phyloP scores from a whole-genome alignment of 768 basidiomycete species.

The Dioszegia aurantiaca region DNA sequence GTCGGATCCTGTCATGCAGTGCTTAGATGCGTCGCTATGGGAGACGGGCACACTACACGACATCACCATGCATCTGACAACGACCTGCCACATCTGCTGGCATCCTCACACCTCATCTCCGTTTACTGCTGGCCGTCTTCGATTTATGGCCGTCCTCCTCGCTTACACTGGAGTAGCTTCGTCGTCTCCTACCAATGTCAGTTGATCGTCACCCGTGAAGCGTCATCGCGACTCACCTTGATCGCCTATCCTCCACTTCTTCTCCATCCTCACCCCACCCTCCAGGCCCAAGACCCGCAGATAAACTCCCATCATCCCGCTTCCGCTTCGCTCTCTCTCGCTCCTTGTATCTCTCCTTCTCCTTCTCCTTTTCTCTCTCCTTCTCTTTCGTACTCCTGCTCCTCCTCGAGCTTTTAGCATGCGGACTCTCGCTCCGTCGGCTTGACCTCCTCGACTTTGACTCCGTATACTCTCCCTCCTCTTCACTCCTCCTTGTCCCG shows the following conservation, averaged over 20 bases:
- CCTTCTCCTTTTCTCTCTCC: constrained; percentile 18
- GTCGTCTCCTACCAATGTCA: background rate
- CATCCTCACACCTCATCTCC: constrained; percentile 6
- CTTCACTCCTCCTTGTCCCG: constrained; percentile 3
- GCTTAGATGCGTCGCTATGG: too few relatives aligned
- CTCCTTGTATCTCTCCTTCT: constrained; percentile 13
- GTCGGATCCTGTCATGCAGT: too few relatives aligned
- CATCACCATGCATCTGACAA: too few relatives aligned
- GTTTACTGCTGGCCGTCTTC: constrained; percentile 7
- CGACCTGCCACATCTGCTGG: too few relatives aligned
- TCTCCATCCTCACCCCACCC: constrained; percentile 38
- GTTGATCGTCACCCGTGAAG: background rate
- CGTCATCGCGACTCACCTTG: constrained; percentile 34
- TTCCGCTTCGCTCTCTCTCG: constrained; percentile 27
- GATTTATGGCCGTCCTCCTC: constrained; percentile 2
- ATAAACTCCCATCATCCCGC: constrained; percentile 34
- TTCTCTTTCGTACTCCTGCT: constrained; percentile 22
- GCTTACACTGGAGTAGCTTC: constrained; percentile 9
- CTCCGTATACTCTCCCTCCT: background rate
- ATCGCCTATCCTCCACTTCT: constrained; percentile 28
- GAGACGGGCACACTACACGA: too few relatives aligned
- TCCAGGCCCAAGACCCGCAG: constrained; percentile 33
- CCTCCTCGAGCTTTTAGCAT: constrained; percentile 8
- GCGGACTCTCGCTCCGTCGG: constrained; percentile 24
- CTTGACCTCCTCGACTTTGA: constrained; percentile 5